Conservation (phyloP, 306 rosid genomes). For the Lathyrus sativus region DNA sequence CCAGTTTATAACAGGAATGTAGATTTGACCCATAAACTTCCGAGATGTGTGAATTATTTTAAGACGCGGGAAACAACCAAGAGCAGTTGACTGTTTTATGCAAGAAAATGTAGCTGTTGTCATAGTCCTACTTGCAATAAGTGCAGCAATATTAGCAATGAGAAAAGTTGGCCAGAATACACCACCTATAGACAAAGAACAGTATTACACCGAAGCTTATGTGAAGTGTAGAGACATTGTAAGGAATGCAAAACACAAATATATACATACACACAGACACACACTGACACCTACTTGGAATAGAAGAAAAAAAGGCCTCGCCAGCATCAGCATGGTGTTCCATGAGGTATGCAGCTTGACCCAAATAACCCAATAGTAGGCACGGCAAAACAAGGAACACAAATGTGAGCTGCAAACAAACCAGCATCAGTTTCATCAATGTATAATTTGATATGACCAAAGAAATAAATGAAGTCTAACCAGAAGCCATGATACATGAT, state of each 20-base stretch:
- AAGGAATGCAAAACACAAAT: slow-evolving; percentile 14
- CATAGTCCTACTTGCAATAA: slow-evolving; percentile 96
- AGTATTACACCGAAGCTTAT: slow-evolving; percentile 20
- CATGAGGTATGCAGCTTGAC: slow-evolving; percentile 99
- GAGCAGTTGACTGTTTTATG: slow-evolving; percentile 93
- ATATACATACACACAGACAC: background rate
- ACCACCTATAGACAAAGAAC: slow-evolving; percentile 57
- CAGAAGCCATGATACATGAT: slow-evolving; percentile 25
- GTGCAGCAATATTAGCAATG: slow-evolving; percentile 84
- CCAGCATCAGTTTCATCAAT: slow-evolving; percentile 41
- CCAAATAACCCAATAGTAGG: slow-evolving; percentile 95
- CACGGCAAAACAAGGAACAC: slow-evolving; percentile 58
- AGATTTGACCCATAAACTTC: slow-evolving; percentile 99
- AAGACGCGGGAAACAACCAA: slow-evolving; percentile 99
- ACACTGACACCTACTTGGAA: slow-evolving; percentile 70
- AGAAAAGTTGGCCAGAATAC: slow-evolving; percentile 85
- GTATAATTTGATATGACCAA: slow-evolving; percentile 25
- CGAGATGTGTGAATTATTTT: slow-evolving; percentile 94
- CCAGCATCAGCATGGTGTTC: slow-evolving; percentile 63
- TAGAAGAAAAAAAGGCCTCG: slow-evolving; percentile 75
- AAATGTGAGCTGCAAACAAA: slow-evolving; percentile 66
- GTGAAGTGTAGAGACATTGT: slow-evolving; percentile 25
- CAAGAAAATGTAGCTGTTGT: slow-evolving; percentile 99
- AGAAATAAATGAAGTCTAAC: slow-evolving; percentile 22
- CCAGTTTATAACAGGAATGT: slow-evolving; percentile 96